Conservation (phyloP, 129 eudicot species). For the Scalesia atractyloides region DNA sequence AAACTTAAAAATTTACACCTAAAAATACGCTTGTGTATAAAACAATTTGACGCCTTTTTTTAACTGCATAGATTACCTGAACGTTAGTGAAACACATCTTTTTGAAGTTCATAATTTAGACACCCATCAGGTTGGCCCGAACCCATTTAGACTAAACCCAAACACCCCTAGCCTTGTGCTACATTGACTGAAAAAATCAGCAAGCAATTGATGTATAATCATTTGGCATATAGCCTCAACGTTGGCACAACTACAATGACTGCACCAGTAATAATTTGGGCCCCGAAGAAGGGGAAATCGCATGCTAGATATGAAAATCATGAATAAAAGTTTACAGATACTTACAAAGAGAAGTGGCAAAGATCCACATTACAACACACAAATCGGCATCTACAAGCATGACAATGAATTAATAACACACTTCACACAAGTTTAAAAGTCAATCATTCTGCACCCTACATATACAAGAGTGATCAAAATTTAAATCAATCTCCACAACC, state of each 20-base stretch:
- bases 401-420: too few species aligned
- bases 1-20: neutral
- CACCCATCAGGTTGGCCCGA: neutral
- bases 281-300: too few species aligned
- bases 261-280: too few species aligned
- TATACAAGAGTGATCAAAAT: neutral
- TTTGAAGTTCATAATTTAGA: neutral
- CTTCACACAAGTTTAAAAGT: neutral
- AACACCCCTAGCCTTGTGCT: neutral
- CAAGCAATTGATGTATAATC: conserved; percentile 26
- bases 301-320: too few species aligned
- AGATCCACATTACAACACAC: too few species aligned
- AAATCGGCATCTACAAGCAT: too few species aligned
- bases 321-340: too few species aligned
- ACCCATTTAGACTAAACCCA: neutral
- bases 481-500: conserved; percentile 31
- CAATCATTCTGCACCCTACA: neutral
- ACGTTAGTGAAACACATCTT: neutral
- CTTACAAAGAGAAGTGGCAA: too few species aligned
- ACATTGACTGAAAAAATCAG: conserved; percentile 33
- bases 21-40: neutral
- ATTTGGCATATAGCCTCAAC: conserved; percentile 2
- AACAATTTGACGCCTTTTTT: neutral
- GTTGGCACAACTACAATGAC: too few species aligned
- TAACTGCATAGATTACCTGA: neutral